Percentiles rank a stretch among this genome's conserved stretches.
phyloP scores from a whole-genome alignment of 2,329 filamentous ascomycete genomes.

The Ophiocordyceps camponoti-rufipedis region DNA sequence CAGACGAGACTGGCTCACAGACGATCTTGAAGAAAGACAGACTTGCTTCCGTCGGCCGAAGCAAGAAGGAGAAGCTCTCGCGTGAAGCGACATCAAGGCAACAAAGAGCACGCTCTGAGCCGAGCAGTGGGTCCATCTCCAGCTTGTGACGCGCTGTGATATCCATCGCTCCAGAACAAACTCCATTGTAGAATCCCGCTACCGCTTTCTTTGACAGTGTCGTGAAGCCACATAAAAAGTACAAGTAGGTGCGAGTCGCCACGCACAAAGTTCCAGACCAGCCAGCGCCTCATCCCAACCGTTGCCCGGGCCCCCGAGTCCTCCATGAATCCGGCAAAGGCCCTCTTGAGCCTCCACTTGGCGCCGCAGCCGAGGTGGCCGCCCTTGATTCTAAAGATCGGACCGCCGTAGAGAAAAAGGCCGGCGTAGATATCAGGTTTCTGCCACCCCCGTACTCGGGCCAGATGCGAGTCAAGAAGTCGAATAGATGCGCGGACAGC shows the following conservation, averaged over 20 bases:
- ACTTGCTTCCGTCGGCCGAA: no score
- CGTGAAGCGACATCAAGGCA: no score
- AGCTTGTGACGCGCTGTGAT: no score
- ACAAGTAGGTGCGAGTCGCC: not conserved
- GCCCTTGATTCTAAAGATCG: conserved; percentile 15
- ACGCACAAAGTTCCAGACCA: conserved; percentile 1
- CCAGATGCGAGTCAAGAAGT: conserved; percentile 78
- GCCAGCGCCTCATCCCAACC: conserved; percentile 30
- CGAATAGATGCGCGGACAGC: conserved; percentile 71
- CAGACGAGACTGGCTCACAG: no score
- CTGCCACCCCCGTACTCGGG: conserved; percentile 73
- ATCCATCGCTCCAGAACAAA: no score
- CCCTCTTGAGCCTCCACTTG: conserved; percentile 15
- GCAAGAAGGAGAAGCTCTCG: no score
- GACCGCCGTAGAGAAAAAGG: conserved; percentile 51
- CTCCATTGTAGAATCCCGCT: no score
- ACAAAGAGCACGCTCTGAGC: no score
- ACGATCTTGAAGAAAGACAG: no score
- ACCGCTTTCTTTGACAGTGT: not conserved
- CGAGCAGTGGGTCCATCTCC: no score
- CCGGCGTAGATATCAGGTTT: conserved; percentile 59
- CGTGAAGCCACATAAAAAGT: not conserved
- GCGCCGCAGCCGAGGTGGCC: conserved; percentile 32
- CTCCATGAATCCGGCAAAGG: conserved; percentile 47
- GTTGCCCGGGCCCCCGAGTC: conserved; percentile 40